A percentile compares a stretch with the other conserved stretches of the same genome.
Evolutionary conservation across 2,329 filamentous ascomycete genomes (phyloP).

Genomic region (Thyridium curvatum): DNA sequence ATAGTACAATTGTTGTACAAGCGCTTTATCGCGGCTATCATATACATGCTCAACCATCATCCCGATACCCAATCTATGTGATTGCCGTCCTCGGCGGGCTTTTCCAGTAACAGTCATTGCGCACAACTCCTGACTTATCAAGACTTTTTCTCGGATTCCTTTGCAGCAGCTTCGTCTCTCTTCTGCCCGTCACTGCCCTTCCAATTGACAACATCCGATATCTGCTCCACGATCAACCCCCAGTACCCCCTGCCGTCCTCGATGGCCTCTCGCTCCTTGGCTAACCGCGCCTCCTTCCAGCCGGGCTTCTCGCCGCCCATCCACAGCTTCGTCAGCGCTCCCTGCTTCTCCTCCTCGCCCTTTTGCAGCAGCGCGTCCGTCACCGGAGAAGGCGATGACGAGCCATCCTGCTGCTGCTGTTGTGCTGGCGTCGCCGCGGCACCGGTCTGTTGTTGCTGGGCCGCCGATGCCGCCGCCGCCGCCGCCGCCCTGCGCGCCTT

Average conservation of each 20-base stretch:
- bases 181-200: constrained; percentile 18
- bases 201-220: constrained; percentile 41
- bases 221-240: constrained; percentile 50
- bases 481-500: constrained; percentile 27
- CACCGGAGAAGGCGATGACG: too few relatives aligned
- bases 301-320: constrained; percentile 50
- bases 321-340: constrained; percentile 44
- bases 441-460: background rate
- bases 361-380: constrained; percentile 16
- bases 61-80: too few relatives aligned
- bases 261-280: constrained; percentile 45
- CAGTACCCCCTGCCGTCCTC: constrained; percentile 50
- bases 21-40: constrained; percentile 1
- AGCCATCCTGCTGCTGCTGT: too few relatives aligned
- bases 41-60: constrained; percentile 6
- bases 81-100: too few relatives aligned
- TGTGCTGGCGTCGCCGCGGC: too few relatives aligned
- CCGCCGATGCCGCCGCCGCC: constrained; percentile 5
- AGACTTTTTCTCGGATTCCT: constrained; percentile 18
- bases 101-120: background rate
- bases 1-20: too few relatives aligned
- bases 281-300: constrained; percentile 46
- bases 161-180: constrained; percentile 17
- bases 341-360: constrained; percentile 16
- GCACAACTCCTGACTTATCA: constrained; percentile 6